Percentiles rank a stretch among this genome's conserved stretches.
phyloP scores from a whole-genome alignment of 176 grass and related monocot species.

The Poa pratensis region DNA sequence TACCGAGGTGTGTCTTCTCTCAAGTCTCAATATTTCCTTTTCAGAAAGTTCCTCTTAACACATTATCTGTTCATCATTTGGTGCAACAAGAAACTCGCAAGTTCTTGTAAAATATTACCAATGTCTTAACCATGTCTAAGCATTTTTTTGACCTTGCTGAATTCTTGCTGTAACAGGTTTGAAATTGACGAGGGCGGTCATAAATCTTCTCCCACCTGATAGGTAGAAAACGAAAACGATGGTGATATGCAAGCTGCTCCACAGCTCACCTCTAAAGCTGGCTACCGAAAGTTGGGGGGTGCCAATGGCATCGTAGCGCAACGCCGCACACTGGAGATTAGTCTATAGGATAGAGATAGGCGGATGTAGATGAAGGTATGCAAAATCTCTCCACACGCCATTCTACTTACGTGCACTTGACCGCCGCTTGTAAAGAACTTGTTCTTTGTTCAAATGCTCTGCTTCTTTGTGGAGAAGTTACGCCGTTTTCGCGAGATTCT shows the following conservation, averaged over 20 bases:
- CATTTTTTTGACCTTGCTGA: background rate
- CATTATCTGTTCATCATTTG: background rate
- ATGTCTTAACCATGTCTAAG: background rate
- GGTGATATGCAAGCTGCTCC: constrained; percentile 12
- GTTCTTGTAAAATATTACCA: background rate
- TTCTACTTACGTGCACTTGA: background rate
- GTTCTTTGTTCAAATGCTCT: constrained; percentile 17
- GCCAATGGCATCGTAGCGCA: background rate
- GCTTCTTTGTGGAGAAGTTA: background rate
- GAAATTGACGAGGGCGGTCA: background rate
- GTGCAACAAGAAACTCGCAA: background rate
- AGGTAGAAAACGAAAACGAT: background rate
- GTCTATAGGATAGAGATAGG: constrained; percentile 4
- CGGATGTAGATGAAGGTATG: background rate
- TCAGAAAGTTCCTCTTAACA: background rate
- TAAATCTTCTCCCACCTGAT: constrained; percentile 6
- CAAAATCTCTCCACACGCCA: background rate
- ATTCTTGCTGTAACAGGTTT: constrained; percentile 11
- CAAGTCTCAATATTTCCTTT: background rate
- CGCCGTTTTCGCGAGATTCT: background rate
- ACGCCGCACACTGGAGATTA: background rate
- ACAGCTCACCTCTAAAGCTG: background rate
- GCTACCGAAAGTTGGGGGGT: constrained; percentile 43
- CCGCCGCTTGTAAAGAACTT: background rate
- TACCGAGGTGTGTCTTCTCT: background rate